Base-by-base conservation (phyloP, 176 grass and related monocot species). In the Oryza punctata region DNA sequence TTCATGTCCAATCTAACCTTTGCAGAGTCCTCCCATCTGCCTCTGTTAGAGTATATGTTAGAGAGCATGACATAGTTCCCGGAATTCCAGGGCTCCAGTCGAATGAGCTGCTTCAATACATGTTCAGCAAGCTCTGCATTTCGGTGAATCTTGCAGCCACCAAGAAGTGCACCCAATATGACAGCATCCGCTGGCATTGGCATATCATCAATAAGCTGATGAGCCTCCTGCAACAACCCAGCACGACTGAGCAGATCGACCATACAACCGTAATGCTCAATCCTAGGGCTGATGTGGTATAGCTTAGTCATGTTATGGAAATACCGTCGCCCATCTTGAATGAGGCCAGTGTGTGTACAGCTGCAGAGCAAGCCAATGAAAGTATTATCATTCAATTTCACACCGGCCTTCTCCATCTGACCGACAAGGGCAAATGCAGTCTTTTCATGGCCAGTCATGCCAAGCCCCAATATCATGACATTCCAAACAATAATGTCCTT, bases 221-320 rank as follows among this genome's bases (percentile, higher is more conserved):
- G 82, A 80, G 92, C 92, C 49, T 88, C 84, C 44, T 89, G 63
- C 60, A 94, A 67, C 69, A 91, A 84, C 0, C 92, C 92, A 14
- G 89, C 81, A 38, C 92, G 89, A 57, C 89, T 87, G 49, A 94
- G 78, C 25, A 94, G 78, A 76, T 94, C 92, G 0, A 94, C 85
- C 87, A 94, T 94, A 77, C 75, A 81, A 63, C 89, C 92, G 10
- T 89, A 91, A 63, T 94, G 92, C 81, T 94, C 92, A 19, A 91
- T 64, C 83, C 82, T 89, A 25, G 87, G 92, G 3, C 21, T 85
- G 67, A 94, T 87, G 75, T 0, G 28, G 59, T 87, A 91, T 4
- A 85, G 13, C 44, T 63, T 75, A 71, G 43, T 73, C 78, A 94
- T 94, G 65, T 78, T 82, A 45, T 21, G 35, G 49, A 94, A 94